Evolutionary conservation across 495 filamentous ascomycete genomes (phyloP), one percentile per base, ranked within the genome.

Genomic region (Podospora didyma): DNA sequence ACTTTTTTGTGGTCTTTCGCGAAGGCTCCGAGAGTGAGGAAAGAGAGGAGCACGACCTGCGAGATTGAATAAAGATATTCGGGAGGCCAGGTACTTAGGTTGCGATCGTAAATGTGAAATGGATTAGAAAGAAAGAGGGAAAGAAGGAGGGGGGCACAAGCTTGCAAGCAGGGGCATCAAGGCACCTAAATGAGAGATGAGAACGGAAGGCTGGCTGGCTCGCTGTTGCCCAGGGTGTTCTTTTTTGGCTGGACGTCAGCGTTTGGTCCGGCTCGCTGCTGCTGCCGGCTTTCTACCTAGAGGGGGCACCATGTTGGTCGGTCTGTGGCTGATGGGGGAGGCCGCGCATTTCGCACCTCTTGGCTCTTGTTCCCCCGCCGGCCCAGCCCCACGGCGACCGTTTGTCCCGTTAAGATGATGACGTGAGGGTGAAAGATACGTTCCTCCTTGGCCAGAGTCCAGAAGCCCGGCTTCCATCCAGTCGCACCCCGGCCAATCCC

Each of bases 381-480:
- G n/a, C 39, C 14, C 39, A 42, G 39, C 39, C 39, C 37, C 39
- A 21, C 49, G 49, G 49, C 28, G 28, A 31, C 17, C 49, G 31
- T 41, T 20, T 28, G 49, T 35, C 20, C 49, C 49, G 49, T 41
- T 41, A 10, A 37, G 31, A n/a, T 51, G 49, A 51, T 51, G 49
- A 51, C 49, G 49, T 51, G 49, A 51, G 49, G 21, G 5, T 5
- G 39, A 17, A 14, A 42, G 39, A 14, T 16, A 16, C 39, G 1
- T 42, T 14, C 39, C 9, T 10, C 5, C 14, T 12, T 12, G n/a
- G 14, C 14, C 39, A 17, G 9, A 42, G n/a, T 42, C 39, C 9
- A 9, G 26, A 31, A 9, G 26, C n/a, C n/a, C 9, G 26, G 26
- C 3, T 4, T 3, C 26, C 26, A 31, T 4, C 4, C 3, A 31